Base-by-base conservation (phyloP, 176 grass and related monocot genomes). In the Ensete glaucum region DNA sequence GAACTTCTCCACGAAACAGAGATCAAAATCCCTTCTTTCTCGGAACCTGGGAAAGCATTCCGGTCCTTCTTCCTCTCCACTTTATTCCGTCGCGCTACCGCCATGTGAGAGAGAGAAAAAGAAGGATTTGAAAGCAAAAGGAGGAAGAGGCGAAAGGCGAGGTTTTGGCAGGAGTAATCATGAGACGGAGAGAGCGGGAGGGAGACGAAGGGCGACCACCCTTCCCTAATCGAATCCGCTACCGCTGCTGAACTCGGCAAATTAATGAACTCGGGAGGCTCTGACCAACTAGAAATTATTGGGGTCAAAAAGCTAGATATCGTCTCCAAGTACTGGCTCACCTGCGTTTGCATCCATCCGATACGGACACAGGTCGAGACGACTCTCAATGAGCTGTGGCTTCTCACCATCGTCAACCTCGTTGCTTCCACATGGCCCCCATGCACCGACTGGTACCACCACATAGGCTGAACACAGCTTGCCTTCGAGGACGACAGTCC, bases 11-110 rank as follows among this genome's bases (percentile, higher is more conserved):
- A 11, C 16, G 29, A 49, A 11, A 70, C 29, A 73, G 14, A 73
- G 21, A 53, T 29, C 72, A 55, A 56, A 73, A 20, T 73, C 13
- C 23, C 24, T 27, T n/a, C 53, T 73, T 52, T 54, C 71, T 73
- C 71, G 71, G 52, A 15, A 25, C 23, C 21, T 25, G 50, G 4
- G 21, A 73, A 73, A 73, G 71, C 71, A 73, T 73, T 73, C 71
- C 49, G 50, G 71, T 54, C 12, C n/a, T 54, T 54, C 67, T 50
- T 70, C 34, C 43, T 70, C 34, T 13, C 34, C 48, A 9, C 67
- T 70, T 70, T 70, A 70, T 49, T 19, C 23, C 48, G 9, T 70
- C 34, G 67, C 67, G 43, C 43, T 43, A 11, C 25, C 29, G 67
- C 43, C 67, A 50, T 70, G 43, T 50, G 67, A 49, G 67, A n/a